These are phyloP conservation scores for Cladobotryum mycophilum DNA, from an alignment of 2,329 filamentous ascomycete species.

Conservation along the genomic window DNA sequence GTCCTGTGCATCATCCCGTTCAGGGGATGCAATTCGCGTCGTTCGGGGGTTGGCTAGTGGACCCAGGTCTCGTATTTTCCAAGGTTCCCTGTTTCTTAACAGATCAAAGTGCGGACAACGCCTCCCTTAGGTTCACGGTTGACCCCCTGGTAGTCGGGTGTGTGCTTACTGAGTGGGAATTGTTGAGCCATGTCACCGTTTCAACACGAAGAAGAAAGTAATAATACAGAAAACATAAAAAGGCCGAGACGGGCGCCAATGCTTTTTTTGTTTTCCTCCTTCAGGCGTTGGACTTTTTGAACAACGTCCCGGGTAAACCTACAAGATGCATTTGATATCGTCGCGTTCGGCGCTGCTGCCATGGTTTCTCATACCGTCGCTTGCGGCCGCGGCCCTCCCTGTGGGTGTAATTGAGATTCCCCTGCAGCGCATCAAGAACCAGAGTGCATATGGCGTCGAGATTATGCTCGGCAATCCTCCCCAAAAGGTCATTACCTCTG, in stretches of 20 bases:
- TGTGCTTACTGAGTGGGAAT: too few relatives aligned
- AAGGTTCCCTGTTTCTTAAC: too few relatives aligned
- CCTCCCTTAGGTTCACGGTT: too few relatives aligned
- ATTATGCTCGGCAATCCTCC: constrained; percentile 10
- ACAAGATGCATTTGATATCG: too few relatives aligned
- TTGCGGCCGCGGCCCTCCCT: constrained; percentile 1
- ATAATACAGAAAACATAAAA: background rate
- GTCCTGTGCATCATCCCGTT: too few relatives aligned
- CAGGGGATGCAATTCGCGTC: too few relatives aligned
- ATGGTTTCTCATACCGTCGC: constrained; percentile 1
- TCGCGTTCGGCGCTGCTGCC: background rate
- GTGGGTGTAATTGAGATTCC: constrained; percentile 10
- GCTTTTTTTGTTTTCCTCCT: background rate
- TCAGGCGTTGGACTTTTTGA: background rate
- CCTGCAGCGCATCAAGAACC: constrained; percentile 11
- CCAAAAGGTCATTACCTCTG: constrained; percentile 7
- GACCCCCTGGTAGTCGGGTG: too few relatives aligned
- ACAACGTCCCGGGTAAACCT: too few relatives aligned
- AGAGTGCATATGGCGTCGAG: constrained; percentile 13
- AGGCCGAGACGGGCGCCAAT: background rate
- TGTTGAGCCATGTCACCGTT: too few relatives aligned
- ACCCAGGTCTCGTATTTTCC: too few relatives aligned
- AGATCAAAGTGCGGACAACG: too few relatives aligned
- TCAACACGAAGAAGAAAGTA: background rate
- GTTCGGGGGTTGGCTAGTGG: too few relatives aligned